These are phyloP conservation scores for Trifolium fragiferum DNA, from an alignment of 306 rosid genomes.

Conservation along the genomic window DNA sequence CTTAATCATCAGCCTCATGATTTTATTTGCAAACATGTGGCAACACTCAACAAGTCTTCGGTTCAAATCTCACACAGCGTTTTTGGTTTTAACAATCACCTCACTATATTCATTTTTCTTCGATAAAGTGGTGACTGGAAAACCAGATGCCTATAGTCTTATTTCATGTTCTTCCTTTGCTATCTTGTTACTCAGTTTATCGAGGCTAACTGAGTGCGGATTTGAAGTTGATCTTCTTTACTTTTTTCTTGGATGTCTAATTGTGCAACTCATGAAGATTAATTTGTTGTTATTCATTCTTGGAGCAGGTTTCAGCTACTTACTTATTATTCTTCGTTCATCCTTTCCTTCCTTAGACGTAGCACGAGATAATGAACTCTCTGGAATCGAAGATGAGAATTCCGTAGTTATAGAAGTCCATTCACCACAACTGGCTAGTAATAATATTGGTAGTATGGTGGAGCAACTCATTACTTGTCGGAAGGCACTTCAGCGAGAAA, in stretches of 20 bases:
- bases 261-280: constrained; percentile 31
- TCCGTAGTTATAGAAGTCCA: not conserved
- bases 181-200: constrained; percentile 22
- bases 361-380: no score
- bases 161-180: constrained; percentile 28
- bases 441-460: not conserved
- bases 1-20: not conserved
- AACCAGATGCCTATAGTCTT: constrained; percentile 18
- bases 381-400: no score
- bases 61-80: not conserved
- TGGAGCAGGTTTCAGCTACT: constrained; percentile 22
- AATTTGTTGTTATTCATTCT: not conserved
- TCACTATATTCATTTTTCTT: no score
- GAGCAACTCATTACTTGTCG: not conserved
- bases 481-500: not conserved
- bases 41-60: not conserved
- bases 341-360: no score
- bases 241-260: constrained; percentile 19
- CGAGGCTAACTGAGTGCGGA: constrained; percentile 11
- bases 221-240: constrained; percentile 26
- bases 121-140: constrained; percentile 1
- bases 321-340: constrained; percentile 20
- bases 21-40: not conserved
- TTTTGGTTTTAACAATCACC: not conserved
- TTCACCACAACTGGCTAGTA: not conserved